Evolutionary conservation across 805 yeast species (phyloP), one percentile per base, ranked within the genome.

Genomic region (Kodamaea lidongshanica): DNA sequence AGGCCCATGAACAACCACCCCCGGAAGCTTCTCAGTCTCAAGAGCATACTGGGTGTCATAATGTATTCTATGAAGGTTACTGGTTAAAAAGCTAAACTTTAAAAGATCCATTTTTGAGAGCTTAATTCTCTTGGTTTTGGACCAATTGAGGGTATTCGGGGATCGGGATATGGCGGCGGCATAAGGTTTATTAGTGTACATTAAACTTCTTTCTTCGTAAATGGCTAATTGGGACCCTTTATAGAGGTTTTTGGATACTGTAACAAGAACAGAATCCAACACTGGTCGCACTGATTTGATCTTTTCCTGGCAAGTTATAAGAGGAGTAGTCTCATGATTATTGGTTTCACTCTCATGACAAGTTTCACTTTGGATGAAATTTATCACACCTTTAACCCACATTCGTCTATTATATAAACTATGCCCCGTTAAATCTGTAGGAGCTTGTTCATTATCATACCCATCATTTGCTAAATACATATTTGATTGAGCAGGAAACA

Each of bases 31-130:
- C 46, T 89, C 97, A 6, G 21, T 17, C 12, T 27, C n/a, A 3
- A 32, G 42, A 6, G 85, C 67, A 49, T 83, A 84, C 1, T 40
- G 40, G 5, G 53, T 50, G 46, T 84, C 83, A 52, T 76, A 78
- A 56, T 89, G 98, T 22, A 89, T 84, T 35, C 70, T 68, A 54
- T 89, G 98, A 3, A 94, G 67, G 50, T 89, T 89, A 57, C 77
- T 78, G 1, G 92, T 78, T 31, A 92, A 52, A 8, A 84, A 79
- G 25, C 89, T 77, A 56, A 77, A 83, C 38, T 85, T 59, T 40
- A 76, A 67, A 19, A 76, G 61, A 22, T 73, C 63, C 6, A 62
- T 46, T 32, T 57, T 54, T 5, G 70, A 47, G 23, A 72, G 69
- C 13, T 33, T 56, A 23, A 64, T 45, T 13, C 41, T 42, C 27